phyloP scores from a whole-genome alignment of 257 asterid genomes.

The Thymus quinquecostatus region DNA sequence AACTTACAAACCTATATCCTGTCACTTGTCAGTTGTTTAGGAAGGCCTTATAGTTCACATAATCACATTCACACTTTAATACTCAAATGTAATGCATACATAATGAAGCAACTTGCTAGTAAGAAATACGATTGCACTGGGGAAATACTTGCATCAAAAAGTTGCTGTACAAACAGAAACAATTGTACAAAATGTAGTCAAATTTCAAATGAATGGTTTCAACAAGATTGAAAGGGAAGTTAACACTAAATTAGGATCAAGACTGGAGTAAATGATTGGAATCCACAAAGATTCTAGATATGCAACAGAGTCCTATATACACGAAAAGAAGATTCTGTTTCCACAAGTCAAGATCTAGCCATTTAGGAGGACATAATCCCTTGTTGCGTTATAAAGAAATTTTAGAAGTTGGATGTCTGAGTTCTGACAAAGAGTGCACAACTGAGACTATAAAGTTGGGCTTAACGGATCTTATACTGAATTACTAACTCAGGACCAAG shows the following conservation, averaged over 20 bases:
- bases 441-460: neutral
- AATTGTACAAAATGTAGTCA: neutral
- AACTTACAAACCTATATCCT: neutral
- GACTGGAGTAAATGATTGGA: neutral
- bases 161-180: neutral
- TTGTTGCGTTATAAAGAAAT: neutral
- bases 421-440: neutral
- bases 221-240: neutral
- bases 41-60: neutral
- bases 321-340: neutral
- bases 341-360: neutral
- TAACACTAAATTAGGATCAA: neutral
- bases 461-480: neutral
- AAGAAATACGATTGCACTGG: neutral
- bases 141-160: neutral
- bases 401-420: neutral
- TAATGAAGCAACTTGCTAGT: neutral
- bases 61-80: neutral
- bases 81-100: neutral
- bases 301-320: neutral
- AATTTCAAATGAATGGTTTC: neutral
- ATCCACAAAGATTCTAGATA: neutral
- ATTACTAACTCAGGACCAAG: slow-evolving; percentile 1
- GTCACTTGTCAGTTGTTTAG: neutral
- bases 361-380: neutral